Base-by-base conservation (phyloP, 352 stramenopile genomes). In the Nothophytophthora sp. region DNA sequence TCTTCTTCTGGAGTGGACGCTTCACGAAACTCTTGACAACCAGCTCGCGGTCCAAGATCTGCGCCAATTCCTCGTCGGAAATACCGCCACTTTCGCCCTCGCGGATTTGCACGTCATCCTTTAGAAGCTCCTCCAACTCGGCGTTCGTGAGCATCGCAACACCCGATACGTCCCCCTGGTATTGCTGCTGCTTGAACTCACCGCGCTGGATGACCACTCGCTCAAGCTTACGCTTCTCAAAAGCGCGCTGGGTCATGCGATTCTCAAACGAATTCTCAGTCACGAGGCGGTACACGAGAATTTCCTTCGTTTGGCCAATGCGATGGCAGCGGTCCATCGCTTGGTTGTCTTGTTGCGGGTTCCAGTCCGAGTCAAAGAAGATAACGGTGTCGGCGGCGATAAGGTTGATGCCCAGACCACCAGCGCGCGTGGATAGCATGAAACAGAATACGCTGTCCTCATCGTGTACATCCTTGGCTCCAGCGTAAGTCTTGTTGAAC, bases 311-410 rank as follows among this genome's bases (percentile, higher is more conserved):
- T 66, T 97, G 90, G 11, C 90, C 90, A 41, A 97, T 95, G 55
- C 90, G 77, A 55, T 97, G 90, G 50, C 81, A 93, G 38, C 90
- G 84, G 54, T 97, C 90, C 69, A 96, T 83, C 11, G 89, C 89
- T 51, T 97, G 89, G 50, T 92, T 93, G 65, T 99, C 96, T 36
- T 96, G 98, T 56, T 97, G 90, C 16, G 98, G 98, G 69, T 99
- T 99, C 97, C 97, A 99, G 68, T 99, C 96, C 27, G 95, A 98
- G 76, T 99, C 97, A 55, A 97, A 99, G 18, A 99, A 90, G 53
- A 99, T 92, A 12, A 99, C 96, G 5, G 96, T 88, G 63, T 99
- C 95, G 4, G 97, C 97, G 19, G 93, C 92, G n/a, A 96, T 98
- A 20, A 99, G 68, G 55, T 98, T 98, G 42, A 99, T 91, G 33